These are phyloP conservation scores for Phytopythium boreale DNA, from an alignment of 352 stramenopile species.

Conservation along the genomic window DNA sequence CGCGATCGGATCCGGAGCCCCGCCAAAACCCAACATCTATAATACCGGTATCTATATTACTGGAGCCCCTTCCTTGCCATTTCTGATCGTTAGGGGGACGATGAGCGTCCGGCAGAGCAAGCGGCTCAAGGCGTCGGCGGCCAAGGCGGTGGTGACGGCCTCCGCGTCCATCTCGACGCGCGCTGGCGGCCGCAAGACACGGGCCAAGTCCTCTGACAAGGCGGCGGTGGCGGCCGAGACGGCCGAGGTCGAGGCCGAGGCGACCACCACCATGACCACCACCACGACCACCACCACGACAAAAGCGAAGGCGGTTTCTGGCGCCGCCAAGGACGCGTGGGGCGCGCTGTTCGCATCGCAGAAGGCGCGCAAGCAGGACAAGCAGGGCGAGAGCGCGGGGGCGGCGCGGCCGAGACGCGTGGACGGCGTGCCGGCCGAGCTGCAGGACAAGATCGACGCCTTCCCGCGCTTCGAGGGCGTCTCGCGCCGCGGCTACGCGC, in stretches of 20 bases:
- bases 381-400: slow-evolving; percentile 9
- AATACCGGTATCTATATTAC: too few species aligned
- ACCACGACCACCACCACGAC: background rate
- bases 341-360: slow-evolving; percentile 27
- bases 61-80: too few species aligned
- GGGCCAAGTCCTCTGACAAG: slow-evolving; percentile 20
- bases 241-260: slow-evolving; percentile 19
- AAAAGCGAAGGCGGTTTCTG: background rate
- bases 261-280: background rate
- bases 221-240: slow-evolving; percentile 3
- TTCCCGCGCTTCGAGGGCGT: slow-evolving; percentile 54
- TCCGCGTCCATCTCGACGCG: background rate
- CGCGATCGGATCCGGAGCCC: too few species aligned
- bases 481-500: slow-evolving; percentile 13
- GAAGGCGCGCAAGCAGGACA: slow-evolving; percentile 7
- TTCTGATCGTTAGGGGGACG: too few species aligned
- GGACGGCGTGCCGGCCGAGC: slow-evolving; percentile 25
- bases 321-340: slow-evolving; percentile 34
- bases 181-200: slow-evolving; percentile 8
- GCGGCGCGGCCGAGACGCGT: slow-evolving; percentile 20
- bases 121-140: slow-evolving; percentile 28
- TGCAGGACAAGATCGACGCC: slow-evolving; percentile 44
- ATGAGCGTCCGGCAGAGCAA: slow-evolving; percentile 23
- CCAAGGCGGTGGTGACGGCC: slow-evolving; percentile 11
- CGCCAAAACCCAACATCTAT: background rate